phyloP scores from a whole-genome alignment of 306 rosid genomes.

The Hippophae gyantsensis region DNA sequence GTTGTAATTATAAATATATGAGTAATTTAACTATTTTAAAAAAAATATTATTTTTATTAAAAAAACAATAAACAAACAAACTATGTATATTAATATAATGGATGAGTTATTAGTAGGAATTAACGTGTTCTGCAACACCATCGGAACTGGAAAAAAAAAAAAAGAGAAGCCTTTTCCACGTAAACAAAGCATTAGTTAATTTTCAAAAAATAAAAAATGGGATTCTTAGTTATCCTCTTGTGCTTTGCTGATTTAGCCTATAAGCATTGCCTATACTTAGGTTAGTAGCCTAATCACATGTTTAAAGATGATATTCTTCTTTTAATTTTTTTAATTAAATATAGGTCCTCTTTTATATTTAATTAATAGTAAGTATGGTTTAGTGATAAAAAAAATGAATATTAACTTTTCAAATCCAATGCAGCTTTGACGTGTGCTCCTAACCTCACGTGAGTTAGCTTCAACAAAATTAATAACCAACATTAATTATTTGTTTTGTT shows the following conservation, averaged over 20 bases:
- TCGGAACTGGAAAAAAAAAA: not conserved
- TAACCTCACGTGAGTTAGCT: slow-evolving; percentile 22
- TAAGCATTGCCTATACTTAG: slow-evolving; percentile 19
- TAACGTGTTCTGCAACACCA: not conserved
- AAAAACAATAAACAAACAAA: not conserved
- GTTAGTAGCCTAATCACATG: slow-evolving; percentile 36
- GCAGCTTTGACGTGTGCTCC: slow-evolving; percentile 12
- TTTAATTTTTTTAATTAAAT: slow-evolving; percentile 4
- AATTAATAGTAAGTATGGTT: not conserved
- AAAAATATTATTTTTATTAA: too few relatives aligned
- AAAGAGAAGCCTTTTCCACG: not conserved
- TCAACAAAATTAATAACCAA: slow-evolving; percentile 10
- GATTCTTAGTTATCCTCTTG: slow-evolving; percentile 31
- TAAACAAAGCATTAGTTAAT: not conserved
- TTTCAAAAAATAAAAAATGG: not conserved
- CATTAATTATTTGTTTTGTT: too few relatives aligned
- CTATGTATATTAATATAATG: too few relatives aligned
- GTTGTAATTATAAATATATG: too few relatives aligned
- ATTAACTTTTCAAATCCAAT: slow-evolving; percentile 3
- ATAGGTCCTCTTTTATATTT: not conserved
- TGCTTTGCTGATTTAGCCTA: slow-evolving; percentile 25
- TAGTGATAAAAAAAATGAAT: not conserved
- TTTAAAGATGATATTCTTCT: slow-evolving; percentile 38
- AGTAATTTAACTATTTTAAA: too few relatives aligned
- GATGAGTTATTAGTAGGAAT: not conserved